phyloP scores from a whole-genome alignment of 2,329 filamentous ascomycete species.

The Plenodomus tracheiphilus region DNA sequence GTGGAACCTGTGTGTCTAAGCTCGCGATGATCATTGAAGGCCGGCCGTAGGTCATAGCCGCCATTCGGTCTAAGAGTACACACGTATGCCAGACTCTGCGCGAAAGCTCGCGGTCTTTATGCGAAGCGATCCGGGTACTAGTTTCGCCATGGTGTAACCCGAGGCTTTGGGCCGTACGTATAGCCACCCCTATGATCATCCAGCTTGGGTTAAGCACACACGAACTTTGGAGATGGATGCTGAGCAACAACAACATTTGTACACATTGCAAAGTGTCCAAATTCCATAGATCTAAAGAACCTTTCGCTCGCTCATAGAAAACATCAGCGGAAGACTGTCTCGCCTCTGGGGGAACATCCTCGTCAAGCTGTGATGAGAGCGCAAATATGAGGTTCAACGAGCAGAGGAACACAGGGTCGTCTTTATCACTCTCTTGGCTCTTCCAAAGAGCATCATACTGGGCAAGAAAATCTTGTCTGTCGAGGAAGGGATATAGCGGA shows the following conservation, averaged over 20 bases:
- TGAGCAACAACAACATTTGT: not conserved
- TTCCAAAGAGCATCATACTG: not conserved
- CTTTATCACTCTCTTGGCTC: not conserved
- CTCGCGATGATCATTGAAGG: not conserved
- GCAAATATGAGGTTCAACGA: not conserved
- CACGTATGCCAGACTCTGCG: not conserved
- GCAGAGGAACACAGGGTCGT: not conserved
- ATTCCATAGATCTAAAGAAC: not conserved
- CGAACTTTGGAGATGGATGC: not conserved
- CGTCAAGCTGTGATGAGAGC: not conserved
- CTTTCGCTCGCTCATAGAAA: not conserved
- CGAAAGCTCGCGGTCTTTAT: not conserved
- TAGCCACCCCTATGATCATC: not conserved
- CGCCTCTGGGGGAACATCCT: not conserved
- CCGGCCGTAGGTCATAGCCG: not conserved
- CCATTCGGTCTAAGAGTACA: not conserved
- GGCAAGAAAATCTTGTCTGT: not conserved
- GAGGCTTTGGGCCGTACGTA: slow-evolving; percentile 1
- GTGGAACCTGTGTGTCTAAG: not conserved
- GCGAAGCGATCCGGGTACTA: not conserved
- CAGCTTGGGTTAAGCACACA: not conserved
- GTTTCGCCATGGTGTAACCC: not conserved
- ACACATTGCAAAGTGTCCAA: not conserved
- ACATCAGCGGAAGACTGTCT: not conserved
- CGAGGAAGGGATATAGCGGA: not conserved